Evolutionary conservation across 495 filamentous ascomycete species (phyloP).

Genomic region (Aspergillus bridgeri): DNA sequence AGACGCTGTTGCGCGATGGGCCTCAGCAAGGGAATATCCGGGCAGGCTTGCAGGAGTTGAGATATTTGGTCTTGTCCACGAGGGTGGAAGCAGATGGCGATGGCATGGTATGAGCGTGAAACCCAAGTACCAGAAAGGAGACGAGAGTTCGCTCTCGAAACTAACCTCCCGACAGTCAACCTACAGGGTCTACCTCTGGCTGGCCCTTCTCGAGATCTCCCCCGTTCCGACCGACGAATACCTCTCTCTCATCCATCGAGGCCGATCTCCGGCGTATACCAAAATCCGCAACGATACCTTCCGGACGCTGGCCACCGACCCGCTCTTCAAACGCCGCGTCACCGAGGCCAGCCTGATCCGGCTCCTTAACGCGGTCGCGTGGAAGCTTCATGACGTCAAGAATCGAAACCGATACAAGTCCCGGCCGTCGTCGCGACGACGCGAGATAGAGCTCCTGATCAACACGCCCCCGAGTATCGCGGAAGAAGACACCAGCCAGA

Average conservation of each 20-base stretch:
- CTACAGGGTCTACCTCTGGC: conserved; percentile 91
- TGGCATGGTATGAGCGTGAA: conserved; percentile 67
- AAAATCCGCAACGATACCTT: conserved; percentile 99
- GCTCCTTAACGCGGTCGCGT: conserved; percentile 92
- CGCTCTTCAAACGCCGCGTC: conserved; percentile 90
- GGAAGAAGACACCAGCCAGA: conserved; percentile 38
- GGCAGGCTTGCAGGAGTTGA: conserved; percentile 67
- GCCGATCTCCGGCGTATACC: conserved; percentile 86
- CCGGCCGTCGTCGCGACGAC: conserved; percentile 34
- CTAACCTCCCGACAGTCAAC: conserved; percentile 60
- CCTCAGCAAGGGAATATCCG: conserved; percentile 64
- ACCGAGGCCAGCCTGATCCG: conserved; percentile 94
- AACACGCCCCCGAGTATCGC: conserved; percentile 43
- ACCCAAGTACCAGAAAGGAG: neutral
- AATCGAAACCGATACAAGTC: conserved; percentile 37
- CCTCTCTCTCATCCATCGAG: conserved; percentile 84
- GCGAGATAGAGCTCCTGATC: conserved; percentile 38
- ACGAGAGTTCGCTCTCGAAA: neutral
- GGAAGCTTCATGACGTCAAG: conserved; percentile 81
- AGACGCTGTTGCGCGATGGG: conserved; percentile 65
- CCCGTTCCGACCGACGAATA: conserved; percentile 83
- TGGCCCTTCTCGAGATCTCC: conserved; percentile 82
- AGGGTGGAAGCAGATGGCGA: conserved; percentile 79
- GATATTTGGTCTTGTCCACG: conserved; percentile 72
- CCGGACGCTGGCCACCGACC: conserved; percentile 90